Conservation (phyloP, 1,139 yeast genomes). For the Sugiyamaella xylanicola region DNA sequence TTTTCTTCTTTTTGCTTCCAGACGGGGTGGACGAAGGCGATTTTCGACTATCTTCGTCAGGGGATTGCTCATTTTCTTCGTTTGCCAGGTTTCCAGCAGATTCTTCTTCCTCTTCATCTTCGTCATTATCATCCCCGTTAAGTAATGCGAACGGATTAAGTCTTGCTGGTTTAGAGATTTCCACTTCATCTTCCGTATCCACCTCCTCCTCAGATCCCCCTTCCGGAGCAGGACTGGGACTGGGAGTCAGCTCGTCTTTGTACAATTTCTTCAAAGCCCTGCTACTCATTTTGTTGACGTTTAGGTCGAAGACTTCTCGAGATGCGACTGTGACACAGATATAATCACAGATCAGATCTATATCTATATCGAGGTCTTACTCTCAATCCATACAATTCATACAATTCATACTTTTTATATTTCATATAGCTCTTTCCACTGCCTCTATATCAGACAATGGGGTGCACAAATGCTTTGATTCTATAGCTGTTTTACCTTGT, state of each 20-base stretch:
- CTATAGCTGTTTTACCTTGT: no score
- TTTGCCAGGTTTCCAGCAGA: not conserved
- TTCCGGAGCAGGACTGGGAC: conserved; percentile 11
- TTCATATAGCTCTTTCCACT: no score
- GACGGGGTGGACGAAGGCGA: no score
- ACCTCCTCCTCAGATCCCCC: no score
- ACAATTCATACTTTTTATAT: no score
- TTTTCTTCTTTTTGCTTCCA: conserved; percentile 43
- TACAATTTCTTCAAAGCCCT: conserved; percentile 32
- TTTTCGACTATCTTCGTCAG: no score
- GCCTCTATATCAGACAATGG: no score
- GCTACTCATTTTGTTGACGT: conserved; percentile 27
- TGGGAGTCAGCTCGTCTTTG: conserved; percentile 21
- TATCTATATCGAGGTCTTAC: not conserved
- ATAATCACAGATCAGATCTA: not conserved
- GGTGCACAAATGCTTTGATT: no score
- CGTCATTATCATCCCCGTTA: conserved; percentile 1
- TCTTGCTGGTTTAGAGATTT: not conserved
- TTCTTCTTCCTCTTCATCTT: conserved; percentile 8
- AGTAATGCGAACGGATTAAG: not conserved
- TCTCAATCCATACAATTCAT: no score
- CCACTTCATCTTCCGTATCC: not conserved
- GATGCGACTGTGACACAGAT: not conserved
- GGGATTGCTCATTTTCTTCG: no score
- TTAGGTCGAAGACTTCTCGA: not conserved